These are phyloP conservation scores for Cryphonectria radicalis DNA, from an alignment of 2,329 filamentous ascomycete species.

Conservation along the genomic window DNA sequence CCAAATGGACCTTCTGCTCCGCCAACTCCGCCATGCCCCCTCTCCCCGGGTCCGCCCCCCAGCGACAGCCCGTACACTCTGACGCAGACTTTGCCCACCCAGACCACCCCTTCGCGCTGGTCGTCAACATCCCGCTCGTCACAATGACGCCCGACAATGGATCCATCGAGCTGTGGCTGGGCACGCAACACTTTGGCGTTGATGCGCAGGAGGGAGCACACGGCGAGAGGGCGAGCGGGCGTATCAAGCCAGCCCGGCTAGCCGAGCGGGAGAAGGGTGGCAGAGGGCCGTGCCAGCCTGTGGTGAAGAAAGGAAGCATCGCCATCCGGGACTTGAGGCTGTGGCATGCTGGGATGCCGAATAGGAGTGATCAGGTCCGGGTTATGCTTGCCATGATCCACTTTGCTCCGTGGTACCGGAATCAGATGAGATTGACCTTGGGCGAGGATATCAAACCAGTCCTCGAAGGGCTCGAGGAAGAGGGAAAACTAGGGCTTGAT, in stretches of 20 bases:
- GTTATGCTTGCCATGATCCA: constrained; percentile 66
- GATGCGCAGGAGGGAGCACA: constrained; percentile 53
- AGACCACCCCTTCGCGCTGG: constrained; percentile 56
- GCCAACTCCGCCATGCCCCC: constrained; percentile 62
- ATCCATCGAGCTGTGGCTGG: constrained; percentile 63
- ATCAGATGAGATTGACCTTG: constrained; percentile 60
- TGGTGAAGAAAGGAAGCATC: constrained; percentile 57
- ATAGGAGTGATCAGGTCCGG: constrained; percentile 52
- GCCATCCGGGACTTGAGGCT: constrained; percentile 63
- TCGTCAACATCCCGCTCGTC: constrained; percentile 58
- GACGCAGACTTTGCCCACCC: constrained; percentile 64
- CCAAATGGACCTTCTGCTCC: constrained; percentile 62
- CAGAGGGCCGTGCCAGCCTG: constrained; percentile 53
- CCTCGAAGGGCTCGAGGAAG: constrained; percentile 40
- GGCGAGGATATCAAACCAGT: constrained; percentile 52
- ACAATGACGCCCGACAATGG: constrained; percentile 57
- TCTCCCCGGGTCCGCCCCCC: constrained; percentile 42
- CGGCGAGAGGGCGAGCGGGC: constrained; percentile 56
- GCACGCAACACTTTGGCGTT: constrained; percentile 50
- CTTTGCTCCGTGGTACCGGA: constrained; percentile 62
- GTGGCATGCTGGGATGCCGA: constrained; percentile 69
- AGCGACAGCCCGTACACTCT: constrained; percentile 60
- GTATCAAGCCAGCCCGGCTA: constrained; percentile 49
- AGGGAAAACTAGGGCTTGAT: constrained; percentile 45
- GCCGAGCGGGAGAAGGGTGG: constrained; percentile 41